Percentiles rank a stretch among this genome's conserved stretches.
Conservation (phyloP, 2,329 filamentous ascomycete genomes). For the Blastomyces percursus region DNA sequence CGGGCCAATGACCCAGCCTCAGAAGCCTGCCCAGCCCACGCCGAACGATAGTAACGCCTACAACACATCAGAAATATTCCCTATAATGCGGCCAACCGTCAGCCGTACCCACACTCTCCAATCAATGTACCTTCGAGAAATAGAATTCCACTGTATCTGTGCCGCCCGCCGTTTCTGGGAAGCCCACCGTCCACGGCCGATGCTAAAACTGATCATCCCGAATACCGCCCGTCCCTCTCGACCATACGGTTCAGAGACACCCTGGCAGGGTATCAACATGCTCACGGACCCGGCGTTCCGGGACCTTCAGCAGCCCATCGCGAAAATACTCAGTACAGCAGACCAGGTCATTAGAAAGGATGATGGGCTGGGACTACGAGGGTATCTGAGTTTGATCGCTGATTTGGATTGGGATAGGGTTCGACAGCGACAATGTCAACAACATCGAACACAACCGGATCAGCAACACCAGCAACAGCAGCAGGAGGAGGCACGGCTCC, state of each 20-base stretch:
- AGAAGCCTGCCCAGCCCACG: not conserved
- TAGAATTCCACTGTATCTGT: constrained; percentile 3
- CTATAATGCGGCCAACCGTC: not conserved
- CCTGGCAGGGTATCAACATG: not conserved
- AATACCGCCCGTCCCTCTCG: not conserved
- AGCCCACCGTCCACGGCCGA: not conserved
- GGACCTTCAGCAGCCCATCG: not conserved
- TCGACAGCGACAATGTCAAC: not conserved
- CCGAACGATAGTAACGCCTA: not conserved
- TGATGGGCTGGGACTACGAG: not conserved
- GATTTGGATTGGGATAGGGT: constrained; percentile 1
- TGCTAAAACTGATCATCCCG: not conserved
- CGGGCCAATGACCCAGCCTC: not conserved
- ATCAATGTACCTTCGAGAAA: not conserved
- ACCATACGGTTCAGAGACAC: not conserved
- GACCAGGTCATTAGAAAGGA: not conserved
- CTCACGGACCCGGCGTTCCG: not conserved
- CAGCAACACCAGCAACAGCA: not conserved
- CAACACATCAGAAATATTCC: not conserved
- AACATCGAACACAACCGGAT: not conserved
- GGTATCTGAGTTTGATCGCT: constrained; percentile 2
- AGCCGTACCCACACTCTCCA: not conserved
- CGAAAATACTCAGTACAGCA: not conserved
- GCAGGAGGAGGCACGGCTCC: not conserved
- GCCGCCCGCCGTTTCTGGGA: constrained; percentile 7